Evolutionary conservation across 441 rosid species (phyloP), one percentile per base, ranked within the genome.

Genomic region (Manihot esculenta): DNA sequence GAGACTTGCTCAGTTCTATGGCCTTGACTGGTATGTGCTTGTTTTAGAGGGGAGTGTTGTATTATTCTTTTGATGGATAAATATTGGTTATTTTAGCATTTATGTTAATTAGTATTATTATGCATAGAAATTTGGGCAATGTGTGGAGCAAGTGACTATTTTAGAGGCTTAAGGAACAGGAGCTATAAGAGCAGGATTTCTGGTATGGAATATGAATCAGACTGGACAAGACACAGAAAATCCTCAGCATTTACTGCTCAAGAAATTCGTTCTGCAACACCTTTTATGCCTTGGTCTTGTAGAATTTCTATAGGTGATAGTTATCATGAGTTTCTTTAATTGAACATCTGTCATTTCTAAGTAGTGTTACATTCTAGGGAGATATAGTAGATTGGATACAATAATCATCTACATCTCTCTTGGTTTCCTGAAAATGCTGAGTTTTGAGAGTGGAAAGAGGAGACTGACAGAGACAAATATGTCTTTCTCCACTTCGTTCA

Each of bases 141-240:
- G 94, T 85, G 85, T 79, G 79, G 79, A 71, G 79, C 73, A 76
- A 74, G 79, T 67, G 82, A 53, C 79, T 72, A 53, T 38, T 75
- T 74, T 69, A 77, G 57, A 75, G 82, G 73, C 54, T 50, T 78
- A 72, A 72, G 57, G 56, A 72, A 54, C 72, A 70, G n/a, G n/a
- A n/a, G 30, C 77, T 58, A 68, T 45, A 72, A 55, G 71, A 79
- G 60, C 61, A 69, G 73, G 79, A 58, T 70, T 77, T 75, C 73
- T 86, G 95, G 87, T 76, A 95, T 95, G 98, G 98, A 82, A 85
- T 74, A 81, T 86, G 88, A 88, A 75, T 90, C 88, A n/a, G 91
- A 84, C 75, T 84, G 89, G 88, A 75, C 77, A 68, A 80, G 64
- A 70, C 84, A 87, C 75, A 74, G 79, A 78, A 79, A 83, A 70